Conservation (phyloP, 768 basidiomycete genomes). For the Sporobolomyces phaffii region DNA sequence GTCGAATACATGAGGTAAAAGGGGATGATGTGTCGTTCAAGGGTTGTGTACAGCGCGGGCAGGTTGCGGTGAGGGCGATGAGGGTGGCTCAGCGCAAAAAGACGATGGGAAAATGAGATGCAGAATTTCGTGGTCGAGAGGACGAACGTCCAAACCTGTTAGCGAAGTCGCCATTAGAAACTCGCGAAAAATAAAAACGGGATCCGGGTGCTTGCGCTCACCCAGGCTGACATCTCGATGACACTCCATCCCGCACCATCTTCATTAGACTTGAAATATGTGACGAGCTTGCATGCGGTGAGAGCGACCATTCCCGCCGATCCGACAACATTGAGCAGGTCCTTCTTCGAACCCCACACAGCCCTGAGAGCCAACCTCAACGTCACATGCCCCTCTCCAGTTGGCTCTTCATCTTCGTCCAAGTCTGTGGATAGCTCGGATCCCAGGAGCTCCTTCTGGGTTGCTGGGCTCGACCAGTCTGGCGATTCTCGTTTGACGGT, state of each 20-base stretch:
- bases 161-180: not conserved
- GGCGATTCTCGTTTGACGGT: slow-evolving; percentile 21
- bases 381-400: not conserved
- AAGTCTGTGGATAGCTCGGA: not conserved
- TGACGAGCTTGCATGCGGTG: not conserved
- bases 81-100: slow-evolving; percentile 17
- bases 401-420: not conserved
- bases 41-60: slow-evolving; percentile 9
- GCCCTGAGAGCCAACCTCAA: not conserved
- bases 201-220: slow-evolving; percentile 12
- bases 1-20: slow-evolving; percentile 29
- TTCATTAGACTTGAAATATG: not conserved
- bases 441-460: slow-evolving; percentile 11
- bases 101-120: slow-evolving; percentile 22
- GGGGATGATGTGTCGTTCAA: slow-evolving; percentile 37
- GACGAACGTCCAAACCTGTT: slow-evolving; percentile 25
- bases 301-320: not conserved
- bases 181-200: not conserved
- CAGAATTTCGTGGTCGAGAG: slow-evolving; percentile 30
- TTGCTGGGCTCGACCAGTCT: not conserved
- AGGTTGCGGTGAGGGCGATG: slow-evolving; percentile 8
- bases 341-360: slow-evolving; percentile 29
- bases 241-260: slow-evolving; percentile 1
- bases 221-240: slow-evolving; percentile 14
- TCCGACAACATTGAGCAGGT: not conserved